These are phyloP conservation scores for Lunasporangiospora selenospora DNA, from an alignment of 192 early-diverging fungal genomes.

Conservation along the genomic window DNA sequence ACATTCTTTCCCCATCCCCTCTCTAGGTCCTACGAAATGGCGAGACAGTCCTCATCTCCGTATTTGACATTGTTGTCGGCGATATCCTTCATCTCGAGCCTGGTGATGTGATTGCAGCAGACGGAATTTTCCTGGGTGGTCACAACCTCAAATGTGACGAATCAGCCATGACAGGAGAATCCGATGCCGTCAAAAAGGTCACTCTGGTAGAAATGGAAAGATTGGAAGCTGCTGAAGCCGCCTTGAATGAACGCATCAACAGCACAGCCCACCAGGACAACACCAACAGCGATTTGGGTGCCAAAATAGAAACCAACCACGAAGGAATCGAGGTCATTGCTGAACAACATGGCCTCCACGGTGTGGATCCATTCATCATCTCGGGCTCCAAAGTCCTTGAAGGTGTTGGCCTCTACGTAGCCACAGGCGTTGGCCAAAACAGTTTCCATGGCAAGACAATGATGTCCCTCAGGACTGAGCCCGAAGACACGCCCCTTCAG, in stretches of 20 bases:
- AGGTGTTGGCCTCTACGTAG: conserved; percentile 86
- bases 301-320: conserved; percentile 40
- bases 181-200: conserved; percentile 87
- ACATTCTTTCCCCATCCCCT: too few relatives aligned
- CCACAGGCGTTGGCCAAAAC: conserved; percentile 84
- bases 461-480: conserved; percentile 86
- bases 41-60: conserved; percentile 69
- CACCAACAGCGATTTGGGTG: background rate
- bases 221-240: conserved; percentile 26
- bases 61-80: conserved; percentile 86
- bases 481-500: conserved; percentile 92
- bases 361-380: conserved; percentile 84
- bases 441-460: conserved; percentile 91
- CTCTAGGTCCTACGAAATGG: conserved; percentile 79
- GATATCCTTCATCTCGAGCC: conserved; percentile 89
- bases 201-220: conserved; percentile 52
- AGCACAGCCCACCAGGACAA: too few relatives aligned
- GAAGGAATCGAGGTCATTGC: conserved; percentile 30
- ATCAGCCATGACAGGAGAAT: conserved; percentile 93
- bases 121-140: conserved; percentile 84
- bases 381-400: conserved; percentile 93
- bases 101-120: conserved; percentile 93
- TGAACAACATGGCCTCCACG: conserved; percentile 19
- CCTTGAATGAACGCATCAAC: background rate
- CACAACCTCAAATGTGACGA: conserved; percentile 92